Base-by-base conservation (phyloP, 805 yeast species). In the Saccharomycopsis vini region DNA sequence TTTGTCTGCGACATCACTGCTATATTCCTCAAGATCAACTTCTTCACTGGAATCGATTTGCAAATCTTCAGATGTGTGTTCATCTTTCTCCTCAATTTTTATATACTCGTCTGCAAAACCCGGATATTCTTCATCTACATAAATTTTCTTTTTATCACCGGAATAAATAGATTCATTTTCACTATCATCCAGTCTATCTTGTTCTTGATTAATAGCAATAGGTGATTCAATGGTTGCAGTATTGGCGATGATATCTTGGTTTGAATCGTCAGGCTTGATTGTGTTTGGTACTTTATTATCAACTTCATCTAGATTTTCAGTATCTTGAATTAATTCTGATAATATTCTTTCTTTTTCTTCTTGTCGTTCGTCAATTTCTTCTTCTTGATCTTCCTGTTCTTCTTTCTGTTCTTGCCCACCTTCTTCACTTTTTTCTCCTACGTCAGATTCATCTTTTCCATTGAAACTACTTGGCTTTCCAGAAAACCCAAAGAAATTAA, bases 1-100 rank as follows among this genome's bases (percentile, higher is more conserved):
- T n/a, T n/a, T n/a, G n/a, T n/a, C n/a, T n/a, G n/a, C n/a, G n/a
- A n/a, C n/a, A n/a, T n/a, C n/a, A n/a, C n/a, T n/a, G n/a, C n/a
- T n/a, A n/a, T n/a, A n/a, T n/a, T n/a, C 39, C 50, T 35, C 29
- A 26, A 26, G 29, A 7, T 9, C 29, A 26, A 9, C 16, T 5
- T 9, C 20, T 7, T 9, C 13, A 35, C 5, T 9, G 6, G 6
- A 7, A 35, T 7, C 16, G 15, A 16, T 16, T n/a, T n/a, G n/a
- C n/a, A n/a, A n/a, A n/a, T n/a, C n/a, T n/a, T n/a, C n/a, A n/a
- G n/a, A n/a, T n/a, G n/a, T n/a, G n/a, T n/a, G n/a, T n/a, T n/a
- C n/a, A n/a, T n/a, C n/a, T n/a, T 5, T 37, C 5, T 37, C 40
- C 23, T 35, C 10, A 7, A 7, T 16, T 10, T 35, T 16, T 16